Base-by-base conservation (phyloP, 306 rosid genomes). In the Senna tora region DNA sequence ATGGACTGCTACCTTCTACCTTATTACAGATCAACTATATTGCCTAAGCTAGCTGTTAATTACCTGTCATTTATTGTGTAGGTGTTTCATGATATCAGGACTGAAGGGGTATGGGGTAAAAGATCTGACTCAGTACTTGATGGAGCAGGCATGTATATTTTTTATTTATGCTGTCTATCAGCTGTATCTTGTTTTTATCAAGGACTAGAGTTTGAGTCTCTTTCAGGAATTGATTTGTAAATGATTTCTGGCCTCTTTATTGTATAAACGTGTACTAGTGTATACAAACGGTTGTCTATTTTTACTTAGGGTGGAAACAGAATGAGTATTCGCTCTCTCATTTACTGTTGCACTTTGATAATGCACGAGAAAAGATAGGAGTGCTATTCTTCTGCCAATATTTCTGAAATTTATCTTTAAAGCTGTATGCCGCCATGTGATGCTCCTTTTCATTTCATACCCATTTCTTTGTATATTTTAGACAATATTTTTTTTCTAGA, bases 51-150 rank as follows among this genome's bases (percentile, higher is more conserved):
- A 45, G 59, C 77, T 56, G 83, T 80, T 81, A 51, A 79, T 69
- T 69, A 30, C 62, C 16, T 67, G 4, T 63, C 70, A 69, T 42
- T 55, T 77, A 41, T 73, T 41, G 34, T 87, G 51, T 80, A 94
- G 99, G 89, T 75, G 75, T 76, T 93, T 91, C 93, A 91, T 89
- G 98, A 89, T 91, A 82, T 91, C 98, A 9, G 98, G 97, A 50
- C 80, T 87, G 85, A 93, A 93, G 84, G 98, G 98, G 67, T 69
- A 79, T 69, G 94, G 98, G 69, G 89, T 93, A 36, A 91, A 89
- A 79, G 88, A 84, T 82, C 87, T 93, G 75, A 77, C 86, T 61
- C 76, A 81, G 64, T 93, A 80, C 74, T 80, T 93, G 85, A 84
- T 79, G 91, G 89, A 89, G 52, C 97, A 93, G 98, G 98, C 84